These are phyloP conservation scores for Plectosphaerella plurivora DNA, from an alignment of 2,329 filamentous ascomycete species.

Conservation along the genomic window DNA sequence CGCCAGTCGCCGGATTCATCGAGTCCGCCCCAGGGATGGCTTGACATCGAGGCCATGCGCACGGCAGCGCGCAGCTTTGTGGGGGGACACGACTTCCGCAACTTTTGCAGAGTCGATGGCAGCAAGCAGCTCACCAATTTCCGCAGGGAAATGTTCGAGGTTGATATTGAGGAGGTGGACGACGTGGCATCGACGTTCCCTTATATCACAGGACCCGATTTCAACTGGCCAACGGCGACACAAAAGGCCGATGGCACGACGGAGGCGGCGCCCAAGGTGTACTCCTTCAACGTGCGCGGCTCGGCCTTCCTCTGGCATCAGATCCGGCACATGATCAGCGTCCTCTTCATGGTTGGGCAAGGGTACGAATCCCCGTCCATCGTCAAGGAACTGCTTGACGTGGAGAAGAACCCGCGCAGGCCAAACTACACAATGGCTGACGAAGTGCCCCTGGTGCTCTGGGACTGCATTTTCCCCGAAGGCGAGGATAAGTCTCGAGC, in stretches of 20 bases:
- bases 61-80: conserved; percentile 74
- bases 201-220: conserved; percentile 36
- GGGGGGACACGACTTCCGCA: conserved; percentile 89
- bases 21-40: conserved; percentile 57
- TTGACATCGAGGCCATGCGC: conserved; percentile 85
- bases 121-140: conserved; percentile 88
- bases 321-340: conserved; percentile 87
- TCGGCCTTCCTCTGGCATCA: conserved; percentile 98
- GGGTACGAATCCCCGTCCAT: conserved; percentile 73
- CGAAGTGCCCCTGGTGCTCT: conserved; percentile 85
- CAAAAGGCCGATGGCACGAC: conserved; percentile 9
- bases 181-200: conserved; percentile 48
- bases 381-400: conserved; percentile 70
- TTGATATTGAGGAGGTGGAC: conserved; percentile 69
- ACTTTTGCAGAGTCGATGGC: conserved; percentile 92
- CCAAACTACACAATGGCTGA: conserved; percentile 89
- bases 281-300: conserved; percentile 83
- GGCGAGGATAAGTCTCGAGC: conserved; percentile 9
- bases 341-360: conserved; percentile 91
- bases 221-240: conserved; percentile 26
- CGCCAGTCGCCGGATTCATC: conserved; percentile 29
- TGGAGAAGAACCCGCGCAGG: conserved; percentile 64
- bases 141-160: conserved; percentile 70
- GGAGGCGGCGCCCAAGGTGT: conserved; percentile 58
- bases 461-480: conserved; percentile 85